Base-by-base conservation (phyloP, 208 protist genomes). In the Herpetomonas samuelpessoai region DNA sequence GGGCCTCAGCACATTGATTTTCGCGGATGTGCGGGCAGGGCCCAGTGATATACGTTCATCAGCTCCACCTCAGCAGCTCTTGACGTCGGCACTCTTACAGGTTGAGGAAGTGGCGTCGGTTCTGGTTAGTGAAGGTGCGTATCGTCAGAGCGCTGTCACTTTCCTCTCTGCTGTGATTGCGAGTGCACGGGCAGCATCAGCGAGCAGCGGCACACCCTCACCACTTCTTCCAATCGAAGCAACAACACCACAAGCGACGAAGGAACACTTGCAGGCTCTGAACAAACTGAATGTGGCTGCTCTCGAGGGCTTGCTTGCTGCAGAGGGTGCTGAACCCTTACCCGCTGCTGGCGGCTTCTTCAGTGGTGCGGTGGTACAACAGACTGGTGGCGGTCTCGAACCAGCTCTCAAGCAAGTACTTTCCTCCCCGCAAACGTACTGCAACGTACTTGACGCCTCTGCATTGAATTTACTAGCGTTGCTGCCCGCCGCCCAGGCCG, bases 401-500 rank as follows among this genome's bases (percentile, higher is more conserved):
- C 54, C 12, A 38, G 60, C 14, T 53, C 18, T 41, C 45, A 1
- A 62, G 55, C 31, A 7, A 7, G 44, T 48, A 19, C 44, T 25
- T 9, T 3, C 50, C 9, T 58, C 66, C 12, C 45, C 62, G 18
- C 59, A 73, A 14, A 69, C 81, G 29, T 88, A 91, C 53, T 83
- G 82, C 60, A 92, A 76, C 25, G 76, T 95, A 9, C 25, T 95
- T 2, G 73, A 74, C 54, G 70, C 46, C 10, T 56, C 45, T 22
- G 76, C 76, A 14, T 31, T 91, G 10, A 70, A 66, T 24, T 52
- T 63, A 6, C 58, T 95, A 24, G 77, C 82, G 7, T 35, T 65
- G 0, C 51, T 56, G 38, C 27, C 57, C 1, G 28, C 62, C 0
- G 41, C 73, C 1, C 76, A 82, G 46, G 65, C 68, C 1, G 81